phyloP scores from a whole-genome alignment of 2,329 filamentous ascomycete genomes.

The Ascochyta fabae region DNA sequence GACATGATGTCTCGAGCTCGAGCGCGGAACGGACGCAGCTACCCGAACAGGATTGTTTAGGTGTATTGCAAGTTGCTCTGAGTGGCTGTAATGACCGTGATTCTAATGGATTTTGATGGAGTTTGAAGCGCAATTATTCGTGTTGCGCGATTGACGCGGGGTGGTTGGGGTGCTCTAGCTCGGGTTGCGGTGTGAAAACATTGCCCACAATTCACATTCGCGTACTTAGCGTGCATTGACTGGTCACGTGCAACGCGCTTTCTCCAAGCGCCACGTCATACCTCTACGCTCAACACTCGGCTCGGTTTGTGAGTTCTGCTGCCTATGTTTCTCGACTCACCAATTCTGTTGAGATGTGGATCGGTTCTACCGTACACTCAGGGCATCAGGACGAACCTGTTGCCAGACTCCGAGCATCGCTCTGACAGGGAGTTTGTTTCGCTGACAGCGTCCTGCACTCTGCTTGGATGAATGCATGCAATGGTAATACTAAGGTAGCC shows the following conservation, averaged over 20 bases:
- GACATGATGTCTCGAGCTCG: constrained; percentile 36
- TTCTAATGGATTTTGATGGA: constrained; percentile 36
- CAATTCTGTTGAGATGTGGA: background rate
- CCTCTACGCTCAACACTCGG: background rate
- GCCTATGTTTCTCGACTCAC: no score
- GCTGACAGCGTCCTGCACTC: no score
- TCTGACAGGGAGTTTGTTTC: background rate
- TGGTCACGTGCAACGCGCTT: constrained; percentile 19
- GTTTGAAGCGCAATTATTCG: constrained; percentile 24
- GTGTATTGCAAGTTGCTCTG: constrained; percentile 12
- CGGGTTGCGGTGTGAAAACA: constrained; percentile 46
- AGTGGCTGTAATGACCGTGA: constrained; percentile 8
- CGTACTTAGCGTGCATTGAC: constrained; percentile 41
- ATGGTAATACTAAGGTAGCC: no score
- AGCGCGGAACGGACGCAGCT: constrained; percentile 36
- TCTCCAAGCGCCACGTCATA: constrained; percentile 36
- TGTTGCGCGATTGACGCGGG: constrained; percentile 24
- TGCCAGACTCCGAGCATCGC: background rate
- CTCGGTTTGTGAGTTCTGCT: background rate
- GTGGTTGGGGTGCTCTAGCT: constrained; percentile 35
- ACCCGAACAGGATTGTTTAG: constrained; percentile 23
- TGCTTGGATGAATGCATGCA: no score
- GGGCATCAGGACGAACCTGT: background rate
- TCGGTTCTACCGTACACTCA: background rate
- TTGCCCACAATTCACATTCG: constrained; percentile 43